Base-by-base conservation (phyloP, 768 basidiomycete species). In the Leccinellum albellum region DNA sequence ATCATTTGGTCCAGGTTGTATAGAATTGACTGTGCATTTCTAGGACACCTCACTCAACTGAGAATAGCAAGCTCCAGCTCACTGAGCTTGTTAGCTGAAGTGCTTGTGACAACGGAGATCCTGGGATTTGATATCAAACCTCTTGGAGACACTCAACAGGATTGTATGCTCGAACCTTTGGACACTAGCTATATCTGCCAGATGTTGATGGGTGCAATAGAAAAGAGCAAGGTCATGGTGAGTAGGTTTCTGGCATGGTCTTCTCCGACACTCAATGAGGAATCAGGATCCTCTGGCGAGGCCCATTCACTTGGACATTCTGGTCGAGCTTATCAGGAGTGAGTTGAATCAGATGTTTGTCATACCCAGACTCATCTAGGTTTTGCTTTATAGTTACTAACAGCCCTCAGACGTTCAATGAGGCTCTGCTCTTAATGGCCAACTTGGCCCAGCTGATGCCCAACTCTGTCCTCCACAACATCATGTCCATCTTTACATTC, bases 401-500 rank as follows among this genome's bases (percentile, higher is more conserved):
- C 45, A 97, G 95, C 64, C 95, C 96, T 1, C 94, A 98, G 67
- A 96, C 92, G 0, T 94, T 94, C 75, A 87, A 98, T 62, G 91
- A 96, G 70, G 93, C 94, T 0, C 76, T 98, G 3, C 78, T 98
- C 24, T 78, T 98, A 31, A 88, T 97, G 73, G 88, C 94, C 6
- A 88, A 80, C 59, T 73, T 98, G 54, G 90, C 93, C 3, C 82
- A 86, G 17, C 77, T 98, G 33, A 86, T 88, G 0, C 94, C 96
- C 0, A 92, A 95, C 55, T 90, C 93, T 12, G 92, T 96, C 29
- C 78, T 98, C 13, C 92, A 91, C 66, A 94, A 96, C 63, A 82
- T 98, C 51, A 97, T 99, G 92, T 96, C 97, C 4, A 87, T 99
- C 46, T 98, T 99, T 77, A 98, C 95, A 0, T 98, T 98, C 75